Percentiles rank a stretch among this genome's conserved stretches.
phyloP scores from a whole-genome alignment of 148 eudicot species.

The Nepenthes mirabilis region DNA sequence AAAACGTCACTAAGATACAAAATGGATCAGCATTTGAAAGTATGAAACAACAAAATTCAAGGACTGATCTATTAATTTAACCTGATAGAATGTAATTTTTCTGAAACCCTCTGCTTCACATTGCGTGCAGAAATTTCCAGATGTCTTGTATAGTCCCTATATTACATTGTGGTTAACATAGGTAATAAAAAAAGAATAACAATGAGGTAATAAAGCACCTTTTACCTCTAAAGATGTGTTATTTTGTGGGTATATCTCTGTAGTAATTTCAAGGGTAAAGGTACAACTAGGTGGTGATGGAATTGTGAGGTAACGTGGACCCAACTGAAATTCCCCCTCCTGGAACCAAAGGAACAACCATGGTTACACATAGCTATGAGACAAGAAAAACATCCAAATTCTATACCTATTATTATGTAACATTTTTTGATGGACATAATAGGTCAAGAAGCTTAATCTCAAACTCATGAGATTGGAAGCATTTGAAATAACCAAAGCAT shows the following conservation, averaged over 20 bases:
- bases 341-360: conserved; percentile 14
- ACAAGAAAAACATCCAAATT: neutral
- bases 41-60: neutral
- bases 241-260: conserved; percentile 78
- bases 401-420: neutral
- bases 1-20: conserved; percentile 5
- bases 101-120: conserved; percentile 99
- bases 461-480: no score
- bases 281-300: conserved; percentile 60
- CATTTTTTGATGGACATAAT: neutral
- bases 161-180: conserved; percentile 4
- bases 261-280: conserved; percentile 67
- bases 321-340: conserved; percentile 69
- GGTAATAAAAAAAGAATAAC: conserved; percentile 2
- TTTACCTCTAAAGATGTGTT: conserved; percentile 92
- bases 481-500: no score
- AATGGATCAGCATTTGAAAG: neutral
- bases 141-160: conserved; percentile 89
- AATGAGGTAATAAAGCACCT: neutral
- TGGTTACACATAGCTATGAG: neutral
- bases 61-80: conserved; percentile 6
- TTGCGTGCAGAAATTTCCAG: conserved; percentile 93
- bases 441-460: no score
- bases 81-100: conserved; percentile 94
- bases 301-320: conserved; percentile 67